Evolutionary conservation across 176 grass and related monocot genomes (phyloP), one percentile per base, ranked within the genome.

Genomic region (Triticum timopheevii): DNA sequence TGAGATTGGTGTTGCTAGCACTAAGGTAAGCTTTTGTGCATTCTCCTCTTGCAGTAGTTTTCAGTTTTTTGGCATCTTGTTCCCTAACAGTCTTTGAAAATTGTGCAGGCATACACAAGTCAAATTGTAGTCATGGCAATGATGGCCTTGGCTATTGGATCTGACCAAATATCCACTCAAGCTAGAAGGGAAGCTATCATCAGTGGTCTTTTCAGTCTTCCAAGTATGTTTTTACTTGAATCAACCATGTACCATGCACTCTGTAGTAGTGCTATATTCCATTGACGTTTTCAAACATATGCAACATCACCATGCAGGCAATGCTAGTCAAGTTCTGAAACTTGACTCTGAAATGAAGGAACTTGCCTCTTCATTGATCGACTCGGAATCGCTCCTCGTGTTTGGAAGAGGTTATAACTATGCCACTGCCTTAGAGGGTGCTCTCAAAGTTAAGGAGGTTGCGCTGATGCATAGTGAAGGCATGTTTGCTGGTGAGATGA

Each of bases 401-500:
- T 98, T 96, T 28, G 97, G 97, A 42, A 96, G 97, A 91, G 92
- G 97, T 40, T 94, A 94, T 74, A 98, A 98, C 86, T 98, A 94
- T 77, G 93, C 97, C 62, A 98, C 97, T 66, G 97, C 97, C 69
- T 79, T 96, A 65, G 97, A 98, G 79, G 97, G 97, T 40, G 94
- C 97, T 49, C 86, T 98, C 65, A 98, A 98, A 84, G 97, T 98
- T 50, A 98, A 96, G 88, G 97, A 98, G 88, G 93, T 98, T 6
- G 92, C 97, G 5, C 82, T 98, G 22, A 98, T 96, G 92, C 93
- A 98, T 44, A 96, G 90, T 50, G 93, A 98, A 83, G 97, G 97
- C 61, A 90, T 98, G 97, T 90, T 98, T 88, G 97, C 97, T 56
- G 96, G 96, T 36, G 96, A 98, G 86, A 98, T 98, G 96, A 98